These are phyloP conservation scores for Beta lomatogona DNA, from an alignment of 179 eudicot genomes.

Conservation along the genomic window DNA sequence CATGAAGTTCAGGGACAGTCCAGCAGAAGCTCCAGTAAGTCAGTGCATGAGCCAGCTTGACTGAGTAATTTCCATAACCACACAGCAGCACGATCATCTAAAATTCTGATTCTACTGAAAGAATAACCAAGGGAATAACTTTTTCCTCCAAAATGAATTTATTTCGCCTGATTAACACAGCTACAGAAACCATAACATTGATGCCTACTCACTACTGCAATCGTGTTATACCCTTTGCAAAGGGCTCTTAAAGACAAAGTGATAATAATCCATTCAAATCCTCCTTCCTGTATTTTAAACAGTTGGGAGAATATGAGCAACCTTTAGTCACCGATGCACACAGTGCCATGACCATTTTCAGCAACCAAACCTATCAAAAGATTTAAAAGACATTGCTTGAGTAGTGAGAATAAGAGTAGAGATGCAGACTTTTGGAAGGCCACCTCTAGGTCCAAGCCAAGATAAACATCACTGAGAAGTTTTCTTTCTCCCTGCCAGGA, in stretches of 20 bases:
- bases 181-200: neutral
- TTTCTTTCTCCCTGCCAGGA: neutral
- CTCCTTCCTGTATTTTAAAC: neutral
- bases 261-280: neutral
- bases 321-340: neutral
- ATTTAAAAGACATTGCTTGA: neutral
- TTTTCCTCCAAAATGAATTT: neutral
- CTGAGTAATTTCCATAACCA: neutral
- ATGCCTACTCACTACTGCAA: neutral
- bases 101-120: neutral
- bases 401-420: neutral
- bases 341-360: neutral
- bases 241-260: too few species aligned
- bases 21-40: neutral
- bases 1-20: neutral
- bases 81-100: neutral
- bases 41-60: neutral
- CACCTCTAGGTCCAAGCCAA: neutral
- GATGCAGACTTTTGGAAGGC: neutral
- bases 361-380: too few species aligned
- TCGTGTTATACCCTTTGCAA: neutral
- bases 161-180: neutral
- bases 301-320: neutral
- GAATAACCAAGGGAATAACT: neutral
- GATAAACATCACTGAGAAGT: neutral